These are phyloP conservation scores for Clonostachys solani DNA, from an alignment of 2,329 filamentous ascomycete genomes.

Conservation along the genomic window DNA sequence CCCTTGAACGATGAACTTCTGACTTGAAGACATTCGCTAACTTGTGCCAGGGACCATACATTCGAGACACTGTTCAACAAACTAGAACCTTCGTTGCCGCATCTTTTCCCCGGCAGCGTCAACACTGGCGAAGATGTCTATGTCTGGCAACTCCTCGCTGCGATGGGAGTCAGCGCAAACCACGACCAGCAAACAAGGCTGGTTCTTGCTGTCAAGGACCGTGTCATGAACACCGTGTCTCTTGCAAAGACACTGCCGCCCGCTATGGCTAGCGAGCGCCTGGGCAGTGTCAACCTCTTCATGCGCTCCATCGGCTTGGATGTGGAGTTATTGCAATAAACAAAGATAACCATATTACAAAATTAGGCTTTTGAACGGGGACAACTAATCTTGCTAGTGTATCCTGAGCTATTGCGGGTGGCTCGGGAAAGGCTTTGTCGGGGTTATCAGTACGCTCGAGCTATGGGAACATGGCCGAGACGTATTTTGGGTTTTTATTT, in stretches of 20 bases:
- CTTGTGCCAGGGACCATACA: conserved; percentile 56
- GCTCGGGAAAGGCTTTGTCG: too few species aligned
- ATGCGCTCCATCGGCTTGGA: conserved; percentile 99
- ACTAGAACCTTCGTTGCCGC: conserved; percentile 76
- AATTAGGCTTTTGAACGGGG: too few species aligned
- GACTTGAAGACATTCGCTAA: conserved; percentile 19
- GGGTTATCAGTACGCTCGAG: too few species aligned
- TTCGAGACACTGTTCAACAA: conserved; percentile 87
- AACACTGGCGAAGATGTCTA: conserved; percentile 91
- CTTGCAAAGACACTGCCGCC: conserved; percentile 85
- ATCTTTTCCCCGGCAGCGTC: conserved; percentile 89
- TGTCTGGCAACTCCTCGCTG: conserved; percentile 96
- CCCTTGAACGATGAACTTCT: background rate
- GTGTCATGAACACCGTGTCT: conserved; percentile 90
- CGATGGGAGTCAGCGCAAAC: conserved; percentile 88
- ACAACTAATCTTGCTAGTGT: too few species aligned
- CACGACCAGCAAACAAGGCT: conserved; percentile 93
- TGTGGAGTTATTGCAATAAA: conserved; percentile 64
- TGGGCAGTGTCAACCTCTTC: conserved; percentile 94
- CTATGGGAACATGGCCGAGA: too few species aligned
- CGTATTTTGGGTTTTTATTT: too few species aligned
- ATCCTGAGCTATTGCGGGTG: too few species aligned
- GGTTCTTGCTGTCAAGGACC: conserved; percentile 94
- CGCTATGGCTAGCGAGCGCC: conserved; percentile 77
- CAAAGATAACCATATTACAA: too few species aligned